phyloP scores from a whole-genome alignment of 768 basidiomycete species.

The Tricholoma sp. region DNA sequence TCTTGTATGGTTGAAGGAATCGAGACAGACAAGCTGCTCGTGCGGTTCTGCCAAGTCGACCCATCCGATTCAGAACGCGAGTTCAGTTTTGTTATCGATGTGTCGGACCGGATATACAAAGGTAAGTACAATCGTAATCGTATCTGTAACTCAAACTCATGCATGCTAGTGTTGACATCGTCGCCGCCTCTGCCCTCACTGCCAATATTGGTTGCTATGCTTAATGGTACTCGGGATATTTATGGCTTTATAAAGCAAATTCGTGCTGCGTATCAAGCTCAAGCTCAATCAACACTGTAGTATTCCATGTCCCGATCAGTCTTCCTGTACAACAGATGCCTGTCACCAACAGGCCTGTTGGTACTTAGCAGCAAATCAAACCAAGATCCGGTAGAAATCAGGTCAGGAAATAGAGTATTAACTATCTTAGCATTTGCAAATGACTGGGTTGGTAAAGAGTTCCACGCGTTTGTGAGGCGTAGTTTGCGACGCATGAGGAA shows the following conservation, averaged over 20 bases:
- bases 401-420: too few species aligned
- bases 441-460: too few species aligned
- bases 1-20: conserved; percentile 76
- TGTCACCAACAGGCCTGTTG: too few species aligned
- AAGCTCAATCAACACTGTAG: conserved; percentile 9
- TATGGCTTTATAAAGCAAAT: conserved; percentile 66
- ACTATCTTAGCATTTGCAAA: too few species aligned
- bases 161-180: conserved; percentile 64
- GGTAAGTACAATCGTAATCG: conserved; percentile 36
- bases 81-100: conserved; percentile 73
- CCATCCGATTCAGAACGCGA: conserved; percentile 51
- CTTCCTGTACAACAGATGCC: too few species aligned
- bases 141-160: conserved; percentile 1
- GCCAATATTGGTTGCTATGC: conserved; percentile 59
- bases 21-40: conserved; percentile 61
- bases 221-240: conserved; percentile 68
- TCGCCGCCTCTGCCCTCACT: conserved; percentile 66
- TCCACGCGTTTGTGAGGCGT: too few species aligned
- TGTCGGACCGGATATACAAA: conserved; percentile 55
- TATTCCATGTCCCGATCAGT: too few species aligned
- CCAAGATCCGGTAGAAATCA: too few species aligned
- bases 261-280: conserved; percentile 46
- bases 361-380: too few species aligned
- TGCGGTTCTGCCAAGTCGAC: conserved; percentile 69
- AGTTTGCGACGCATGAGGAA: too few species aligned